Percentiles rank a stretch among this genome's conserved stretches.
Conservation (phyloP, 768 basidiomycete species). For the Boletellus ananas region DNA sequence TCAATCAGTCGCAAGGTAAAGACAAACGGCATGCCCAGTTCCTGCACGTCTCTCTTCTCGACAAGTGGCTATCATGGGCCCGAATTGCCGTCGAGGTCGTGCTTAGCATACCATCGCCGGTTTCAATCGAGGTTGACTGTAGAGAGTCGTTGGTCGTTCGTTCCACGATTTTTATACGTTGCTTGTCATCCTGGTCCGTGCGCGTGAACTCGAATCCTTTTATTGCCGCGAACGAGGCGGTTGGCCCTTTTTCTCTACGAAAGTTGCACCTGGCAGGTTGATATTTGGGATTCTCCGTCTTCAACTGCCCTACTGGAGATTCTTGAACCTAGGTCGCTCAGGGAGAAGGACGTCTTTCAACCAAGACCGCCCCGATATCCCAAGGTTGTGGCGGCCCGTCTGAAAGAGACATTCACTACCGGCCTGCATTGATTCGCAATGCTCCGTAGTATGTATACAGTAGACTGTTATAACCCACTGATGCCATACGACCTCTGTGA, state of each 20-base stretch:
- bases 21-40: slow-evolving; percentile 74
- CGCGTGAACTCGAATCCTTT: slow-evolving; percentile 30
- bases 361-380: slow-evolving; percentile 61
- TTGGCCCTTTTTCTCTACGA: slow-evolving; percentile 37
- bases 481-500: too few relatives aligned
- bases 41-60: slow-evolving; percentile 51
- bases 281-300: slow-evolving; percentile 62
- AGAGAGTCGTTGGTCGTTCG: slow-evolving; percentile 17
- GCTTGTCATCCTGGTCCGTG: slow-evolving; percentile 46
- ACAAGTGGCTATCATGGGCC: slow-evolving; percentile 20
- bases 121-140: slow-evolving; percentile 44
- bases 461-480: too few relatives aligned
- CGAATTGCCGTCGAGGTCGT: slow-evolving; percentile 24
- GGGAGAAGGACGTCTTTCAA: slow-evolving; percentile 59
- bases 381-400: slow-evolving; percentile 61
- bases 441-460: too few relatives aligned
- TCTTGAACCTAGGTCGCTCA: slow-evolving; percentile 53
- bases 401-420: slow-evolving; percentile 42
- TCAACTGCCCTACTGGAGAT: slow-evolving; percentile 33
- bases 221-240: neutral
- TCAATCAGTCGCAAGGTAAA: slow-evolving; percentile 39
- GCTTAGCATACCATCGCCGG: slow-evolving; percentile 24
- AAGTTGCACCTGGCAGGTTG: slow-evolving; percentile 70
- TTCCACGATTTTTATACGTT: slow-evolving; percentile 26
- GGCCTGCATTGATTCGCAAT: too few relatives aligned